Conservation (phyloP, 2,329 filamentous ascomycete genomes). For the Tolypocladium paradoxum region DNA sequence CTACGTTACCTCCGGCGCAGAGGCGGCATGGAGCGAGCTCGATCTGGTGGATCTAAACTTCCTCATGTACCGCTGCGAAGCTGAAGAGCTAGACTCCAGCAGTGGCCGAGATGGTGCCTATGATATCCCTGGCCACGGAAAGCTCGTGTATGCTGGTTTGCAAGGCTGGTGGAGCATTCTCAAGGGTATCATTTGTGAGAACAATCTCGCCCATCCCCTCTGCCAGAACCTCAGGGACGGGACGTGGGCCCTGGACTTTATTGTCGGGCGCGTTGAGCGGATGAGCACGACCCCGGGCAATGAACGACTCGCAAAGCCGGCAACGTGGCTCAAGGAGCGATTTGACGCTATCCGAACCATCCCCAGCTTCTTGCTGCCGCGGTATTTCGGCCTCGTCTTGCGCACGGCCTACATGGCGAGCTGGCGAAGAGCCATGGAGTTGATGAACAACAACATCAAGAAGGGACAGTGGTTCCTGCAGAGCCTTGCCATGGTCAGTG, state of each 20-base stretch:
- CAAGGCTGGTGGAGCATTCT: conserved; percentile 97
- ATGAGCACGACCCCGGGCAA: conserved; percentile 55
- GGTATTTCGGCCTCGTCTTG: conserved; percentile 86
- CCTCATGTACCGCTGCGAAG: conserved; percentile 80
- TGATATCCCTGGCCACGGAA: conserved; percentile 71
- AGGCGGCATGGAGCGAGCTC: conserved; percentile 64
- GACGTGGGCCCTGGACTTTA: conserved; percentile 87
- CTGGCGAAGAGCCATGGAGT: conserved; percentile 63
- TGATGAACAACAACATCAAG: conserved; percentile 68
- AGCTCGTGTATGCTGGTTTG: conserved; percentile 87
- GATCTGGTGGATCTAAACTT: conserved; percentile 82
- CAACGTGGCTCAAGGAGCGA: conserved; percentile 70
- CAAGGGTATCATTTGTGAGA: conserved; percentile 72
- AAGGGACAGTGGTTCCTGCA: conserved; percentile 84
- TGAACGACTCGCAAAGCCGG: conserved; percentile 50
- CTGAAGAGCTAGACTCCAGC: conserved; percentile 74
- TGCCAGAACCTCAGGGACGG: conserved; percentile 89
- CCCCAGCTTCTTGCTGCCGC: conserved; percentile 79
- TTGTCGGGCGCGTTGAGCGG: conserved; percentile 64
- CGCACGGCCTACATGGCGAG: conserved; percentile 81
- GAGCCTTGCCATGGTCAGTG: conserved; percentile 78
- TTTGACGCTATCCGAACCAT: conserved; percentile 79
- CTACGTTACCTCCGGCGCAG: conserved; percentile 73
- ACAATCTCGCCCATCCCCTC: conserved; percentile 84
- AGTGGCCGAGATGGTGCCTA: conserved; percentile 79